phyloP scores from a whole-genome alignment of 2,329 filamentous ascomycete species.

The Diaporthe vexans region DNA sequence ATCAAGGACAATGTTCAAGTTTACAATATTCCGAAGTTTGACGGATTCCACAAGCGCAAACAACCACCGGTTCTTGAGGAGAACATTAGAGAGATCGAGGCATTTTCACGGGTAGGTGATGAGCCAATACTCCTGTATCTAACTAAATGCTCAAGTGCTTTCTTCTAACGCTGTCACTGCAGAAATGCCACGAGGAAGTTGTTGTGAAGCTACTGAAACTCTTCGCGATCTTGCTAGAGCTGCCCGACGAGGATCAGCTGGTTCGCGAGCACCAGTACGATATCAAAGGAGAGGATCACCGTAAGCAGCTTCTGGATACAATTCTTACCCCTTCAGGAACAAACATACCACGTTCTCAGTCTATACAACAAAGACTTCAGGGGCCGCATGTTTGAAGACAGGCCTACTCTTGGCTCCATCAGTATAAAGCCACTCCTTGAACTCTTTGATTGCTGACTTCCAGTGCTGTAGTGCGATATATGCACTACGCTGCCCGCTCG shows the following conservation, averaged over 20 bases:
- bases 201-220: constrained; percentile 70
- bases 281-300: constrained; percentile 69
- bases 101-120: constrained; percentile 55
- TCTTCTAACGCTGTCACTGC: background rate
- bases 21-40: constrained; percentile 55
- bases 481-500: constrained; percentile 67
- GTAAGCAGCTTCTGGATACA: too few relatives aligned
- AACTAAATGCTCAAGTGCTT: constrained; percentile 46
- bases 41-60: constrained; percentile 50
- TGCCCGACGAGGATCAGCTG: constrained; percentile 70
- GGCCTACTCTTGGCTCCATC: too few relatives aligned
- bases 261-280: constrained; percentile 70
- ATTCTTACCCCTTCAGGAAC: too few relatives aligned
- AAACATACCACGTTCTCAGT: too few relatives aligned
- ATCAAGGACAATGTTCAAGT: constrained; percentile 57
- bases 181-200: constrained; percentile 65
- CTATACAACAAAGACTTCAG: too few relatives aligned
- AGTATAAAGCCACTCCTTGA: too few relatives aligned
- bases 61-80: constrained; percentile 61
- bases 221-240: constrained; percentile 72
- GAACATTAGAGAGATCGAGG: constrained; percentile 68
- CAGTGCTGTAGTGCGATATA: constrained; percentile 63
- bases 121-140: background rate
- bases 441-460: too few relatives aligned
- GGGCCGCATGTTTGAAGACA: too few relatives aligned